phyloP scores from a whole-genome alignment of 192 early-diverging fungal genomes.

The Geranomyces variabilis region DNA sequence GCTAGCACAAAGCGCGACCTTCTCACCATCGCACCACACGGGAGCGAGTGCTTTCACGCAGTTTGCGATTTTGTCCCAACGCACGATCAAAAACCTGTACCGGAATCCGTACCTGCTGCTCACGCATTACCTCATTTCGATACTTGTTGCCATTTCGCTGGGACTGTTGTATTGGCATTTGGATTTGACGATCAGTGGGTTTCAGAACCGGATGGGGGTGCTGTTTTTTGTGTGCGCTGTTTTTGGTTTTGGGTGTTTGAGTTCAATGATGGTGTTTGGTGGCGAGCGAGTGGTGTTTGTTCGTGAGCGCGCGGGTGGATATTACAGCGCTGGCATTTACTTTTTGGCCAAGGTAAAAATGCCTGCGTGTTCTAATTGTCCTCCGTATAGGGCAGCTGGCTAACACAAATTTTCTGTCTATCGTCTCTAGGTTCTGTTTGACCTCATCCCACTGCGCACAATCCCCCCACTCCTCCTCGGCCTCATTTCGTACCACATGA shows the following conservation, averaged over 20 bases:
- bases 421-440: slow-evolving; percentile 56
- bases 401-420: neutral
- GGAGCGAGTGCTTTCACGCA: slow-evolving; percentile 67
- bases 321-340: slow-evolving; percentile 71
- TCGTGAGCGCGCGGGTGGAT: slow-evolving; percentile 74
- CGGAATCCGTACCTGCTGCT: slow-evolving; percentile 78
- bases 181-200: slow-evolving; percentile 66
- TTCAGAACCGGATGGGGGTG: slow-evolving; percentile 75
- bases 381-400: too few species aligned
- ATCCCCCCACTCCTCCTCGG: slow-evolving; percentile 81
- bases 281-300: slow-evolving; percentile 71
- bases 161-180: slow-evolving; percentile 68
- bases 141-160: slow-evolving; percentile 69
- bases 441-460: slow-evolving; percentile 76
- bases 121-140: slow-evolving; percentile 71
- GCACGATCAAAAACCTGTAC: slow-evolving; percentile 82
- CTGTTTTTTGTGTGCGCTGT: slow-evolving; percentile 75
- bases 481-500: slow-evolving; percentile 84
- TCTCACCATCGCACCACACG: neutral
- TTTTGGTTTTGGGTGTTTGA: slow-evolving; percentile 71
- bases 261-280: slow-evolving; percentile 68
- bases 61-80: slow-evolving; percentile 71
- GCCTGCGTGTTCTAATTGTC: too few species aligned
- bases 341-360: slow-evolving; percentile 61
- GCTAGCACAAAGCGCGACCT: neutral